Evolutionary conservation across 2,329 filamentous ascomycete species (phyloP), one percentile per base, ranked within the genome.

Genomic region (Dryadomyces quercivorus): DNA sequence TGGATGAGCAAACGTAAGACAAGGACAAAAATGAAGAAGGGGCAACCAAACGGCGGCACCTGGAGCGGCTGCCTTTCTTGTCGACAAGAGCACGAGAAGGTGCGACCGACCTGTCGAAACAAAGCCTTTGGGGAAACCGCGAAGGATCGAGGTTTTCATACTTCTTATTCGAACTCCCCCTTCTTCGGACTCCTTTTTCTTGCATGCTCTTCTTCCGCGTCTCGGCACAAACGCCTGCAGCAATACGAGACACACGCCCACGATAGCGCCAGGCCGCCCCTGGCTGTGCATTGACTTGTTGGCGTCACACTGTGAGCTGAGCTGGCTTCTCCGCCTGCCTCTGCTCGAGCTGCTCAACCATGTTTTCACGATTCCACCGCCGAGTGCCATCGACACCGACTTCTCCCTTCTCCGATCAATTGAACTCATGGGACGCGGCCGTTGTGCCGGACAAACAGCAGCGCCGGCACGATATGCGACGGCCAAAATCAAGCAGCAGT

Each of bases 301-400:
- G 36, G 36, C 36, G 36, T 40, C 36, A 40, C 36, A 40, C 36
- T 40, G 36, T 8, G 15, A 40, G 36, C 15, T 40, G 36, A 40
- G 36, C 36, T 13, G 36, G 36, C 10, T 40, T 31, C 26, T 31
- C 26, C 26, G 26, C 36, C 36, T 7, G 36, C 12, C 12, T 40
- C 10, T 13, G 15, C 36, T 40, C 10, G 10, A 12, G 10, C 18
- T n/a, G 31, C 3, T n/a, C 16, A 21, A 34, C 40, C 54, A 61
- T 61, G 60, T 61, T 61, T 66, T 70, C 81, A 50, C 76, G 77
- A 62, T 80, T 81, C 66, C 78, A 81, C 62, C 75, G 78, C 61
- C 75, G 77, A 62, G 76, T 71, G 50, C 72, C 73, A 60, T 80
- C 78, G 56, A 70, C 74, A 38, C 77, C 78, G 57, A 70, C 73